Percentiles rank a stretch among this genome's conserved stretches.
Evolutionary conservation across 805 yeast genomes (phyloP).

Genomic region (Starmerella ratchasimensis): DNA sequence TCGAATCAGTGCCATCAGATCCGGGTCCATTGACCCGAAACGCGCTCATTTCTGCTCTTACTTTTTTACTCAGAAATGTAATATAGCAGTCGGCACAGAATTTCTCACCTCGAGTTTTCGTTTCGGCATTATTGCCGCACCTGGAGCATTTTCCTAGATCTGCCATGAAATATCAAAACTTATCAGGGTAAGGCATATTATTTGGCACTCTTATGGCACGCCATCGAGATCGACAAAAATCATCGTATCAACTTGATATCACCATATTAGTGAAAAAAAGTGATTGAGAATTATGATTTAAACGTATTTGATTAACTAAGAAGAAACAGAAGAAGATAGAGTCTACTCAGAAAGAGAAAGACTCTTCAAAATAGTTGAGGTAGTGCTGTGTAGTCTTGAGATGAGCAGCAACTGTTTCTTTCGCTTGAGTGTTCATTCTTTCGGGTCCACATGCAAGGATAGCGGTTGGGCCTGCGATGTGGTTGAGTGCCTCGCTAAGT

Average conservation of each 20-base stretch:
- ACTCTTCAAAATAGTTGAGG: constrained; percentile 56
- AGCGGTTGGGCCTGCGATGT: constrained; percentile 34
- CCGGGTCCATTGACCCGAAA: constrained; percentile 50
- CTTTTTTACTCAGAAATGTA: constrained; percentile 62
- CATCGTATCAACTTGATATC: too few relatives aligned
- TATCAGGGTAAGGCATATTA: too few relatives aligned
- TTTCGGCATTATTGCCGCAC: constrained; percentile 4
- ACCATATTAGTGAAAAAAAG: too few relatives aligned
- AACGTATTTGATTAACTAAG: too few relatives aligned
- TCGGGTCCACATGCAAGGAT: constrained; percentile 54
- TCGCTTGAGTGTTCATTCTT: constrained; percentile 40
- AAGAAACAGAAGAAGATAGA: too few relatives aligned
- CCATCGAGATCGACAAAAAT: too few relatives aligned
- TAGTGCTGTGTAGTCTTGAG: constrained; percentile 33
- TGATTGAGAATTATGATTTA: too few relatives aligned
- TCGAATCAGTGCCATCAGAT: constrained; percentile 19
- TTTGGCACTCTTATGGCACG: too few relatives aligned
- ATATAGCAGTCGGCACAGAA: constrained; percentile 56
- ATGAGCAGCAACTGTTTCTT: constrained; percentile 35
- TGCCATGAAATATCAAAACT: too few relatives aligned
- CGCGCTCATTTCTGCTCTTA: constrained; percentile 66
- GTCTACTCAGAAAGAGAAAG: constrained; percentile 2
- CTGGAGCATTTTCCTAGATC: constrained; percentile 16
- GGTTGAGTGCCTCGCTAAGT: constrained; percentile 27
- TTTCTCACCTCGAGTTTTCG: constrained; percentile 38